Conservation (phyloP, 805 yeast genomes). For the Starmerella floris region DNA sequence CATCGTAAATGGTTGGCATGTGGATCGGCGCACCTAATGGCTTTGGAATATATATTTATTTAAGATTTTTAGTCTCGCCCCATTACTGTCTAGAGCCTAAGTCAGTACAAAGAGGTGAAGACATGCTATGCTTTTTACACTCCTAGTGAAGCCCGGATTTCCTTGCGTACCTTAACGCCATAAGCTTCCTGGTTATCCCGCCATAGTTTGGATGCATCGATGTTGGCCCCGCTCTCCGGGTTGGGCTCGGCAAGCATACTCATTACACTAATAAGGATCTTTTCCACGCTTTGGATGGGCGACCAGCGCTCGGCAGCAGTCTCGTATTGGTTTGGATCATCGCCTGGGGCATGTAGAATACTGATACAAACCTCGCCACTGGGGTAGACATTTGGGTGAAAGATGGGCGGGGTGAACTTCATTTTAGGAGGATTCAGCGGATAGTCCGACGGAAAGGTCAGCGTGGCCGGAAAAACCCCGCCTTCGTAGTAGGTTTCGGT, state of each 20-base stretch:
- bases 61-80: neutral
- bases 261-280: constrained; percentile 80
- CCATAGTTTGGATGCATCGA: constrained; percentile 74
- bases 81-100: too few species aligned
- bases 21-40: neutral
- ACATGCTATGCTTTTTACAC: constrained; percentile 35
- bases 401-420: constrained; percentile 62
- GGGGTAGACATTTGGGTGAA: constrained; percentile 86
- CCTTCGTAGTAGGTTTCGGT: constrained; percentile 73
- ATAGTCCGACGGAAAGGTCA: constrained; percentile 64
- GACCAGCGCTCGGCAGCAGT: constrained; percentile 95
- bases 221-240: constrained; percentile 88
- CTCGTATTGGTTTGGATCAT: constrained; percentile 92
- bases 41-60: constrained; percentile 2
- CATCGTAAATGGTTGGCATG: too few species aligned
- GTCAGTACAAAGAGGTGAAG: too few species aligned
- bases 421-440: constrained; percentile 73
- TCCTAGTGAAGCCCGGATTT: constrained; percentile 62
- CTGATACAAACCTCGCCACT: constrained; percentile 96
- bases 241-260: constrained; percentile 95
- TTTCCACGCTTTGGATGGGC: constrained; percentile 95
- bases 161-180: constrained; percentile 47
- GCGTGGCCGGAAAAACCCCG: constrained; percentile 69
- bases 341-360: constrained; percentile 91
- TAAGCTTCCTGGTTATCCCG: constrained; percentile 66